Conservation (phyloP, 352 stramenopile genomes). For the Globisporangium barbulae region DNA sequence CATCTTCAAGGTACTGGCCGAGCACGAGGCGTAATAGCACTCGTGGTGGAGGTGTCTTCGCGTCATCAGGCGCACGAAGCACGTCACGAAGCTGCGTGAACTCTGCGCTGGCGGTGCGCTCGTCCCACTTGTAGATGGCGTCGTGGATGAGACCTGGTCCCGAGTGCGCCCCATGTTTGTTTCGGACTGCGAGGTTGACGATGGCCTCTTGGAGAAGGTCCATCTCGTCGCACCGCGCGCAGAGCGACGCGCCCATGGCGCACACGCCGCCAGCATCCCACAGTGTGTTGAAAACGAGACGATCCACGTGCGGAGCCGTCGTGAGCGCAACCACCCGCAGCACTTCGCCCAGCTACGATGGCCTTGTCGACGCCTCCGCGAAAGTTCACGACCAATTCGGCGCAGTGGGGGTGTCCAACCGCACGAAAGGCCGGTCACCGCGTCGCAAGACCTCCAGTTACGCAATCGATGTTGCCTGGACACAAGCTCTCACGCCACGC, state of each 20-base stretch:
- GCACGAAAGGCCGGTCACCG: neutral
- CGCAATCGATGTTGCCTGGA: neutral
- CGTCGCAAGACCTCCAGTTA: neutral
- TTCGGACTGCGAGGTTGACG: neutral
- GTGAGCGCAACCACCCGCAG: conserved; percentile 13
- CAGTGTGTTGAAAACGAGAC: conserved; percentile 9
- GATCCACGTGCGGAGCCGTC: conserved; percentile 14
- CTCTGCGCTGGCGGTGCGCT: neutral
- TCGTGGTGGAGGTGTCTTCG: neutral
- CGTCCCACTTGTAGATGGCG: conserved; percentile 12
- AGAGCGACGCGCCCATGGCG: conserved; percentile 1
- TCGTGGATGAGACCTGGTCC: conserved; percentile 6
- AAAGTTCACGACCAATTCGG: conserved; percentile 4
- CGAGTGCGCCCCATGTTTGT: neutral
- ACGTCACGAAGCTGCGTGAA: neutral
- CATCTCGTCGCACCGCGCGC: conserved; percentile 12
- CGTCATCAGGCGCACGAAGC: neutral
- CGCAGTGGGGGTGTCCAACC: conserved; percentile 9
- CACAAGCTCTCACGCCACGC: neutral
- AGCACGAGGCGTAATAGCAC: conserved; percentile 9
- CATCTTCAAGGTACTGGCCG: neutral
- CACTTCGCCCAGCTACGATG: conserved; percentile 9
- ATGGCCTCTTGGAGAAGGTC: conserved; percentile 1
- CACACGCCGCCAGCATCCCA: conserved; percentile 8
- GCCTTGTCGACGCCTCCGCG: conserved; percentile 2